A percentile compares a stretch with the other conserved stretches of the same genome.
Evolutionary conservation across 164 flowering plant species (phyloP).

Genomic region (Piper betle): DNA sequence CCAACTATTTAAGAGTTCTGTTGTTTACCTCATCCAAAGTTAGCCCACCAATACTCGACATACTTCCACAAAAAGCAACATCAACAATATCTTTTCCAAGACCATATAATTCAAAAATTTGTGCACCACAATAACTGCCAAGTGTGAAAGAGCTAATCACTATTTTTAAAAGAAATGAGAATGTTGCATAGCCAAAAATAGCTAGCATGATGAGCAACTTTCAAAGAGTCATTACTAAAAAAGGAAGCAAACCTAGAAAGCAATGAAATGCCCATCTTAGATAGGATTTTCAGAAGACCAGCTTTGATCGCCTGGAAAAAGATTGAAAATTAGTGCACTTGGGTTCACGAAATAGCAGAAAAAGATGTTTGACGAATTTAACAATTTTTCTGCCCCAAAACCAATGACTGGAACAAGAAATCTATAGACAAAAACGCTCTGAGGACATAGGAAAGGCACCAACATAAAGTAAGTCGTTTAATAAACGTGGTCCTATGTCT

Average conservation of each 20-base stretch:
- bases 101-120: conserved; percentile 97
- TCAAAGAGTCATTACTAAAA: not conserved
- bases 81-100: conserved; percentile 83
- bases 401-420: not conserved
- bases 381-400: too few species aligned
- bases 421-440: too few species aligned
- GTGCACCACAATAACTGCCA: conserved; percentile 94
- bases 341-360: not conserved
- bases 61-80: conserved; percentile 85
- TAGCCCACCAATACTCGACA: conserved; percentile 79
- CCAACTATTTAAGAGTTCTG: not conserved
- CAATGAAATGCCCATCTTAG: conserved; percentile 98
- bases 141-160: conserved; percentile 6
- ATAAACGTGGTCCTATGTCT: not conserved
- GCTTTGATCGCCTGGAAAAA: conserved; percentile 69
- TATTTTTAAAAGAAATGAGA: not conserved
- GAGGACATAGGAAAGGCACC: not conserved
- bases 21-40: conserved; percentile 78
- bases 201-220: not conserved
- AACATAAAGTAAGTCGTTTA: not conserved
- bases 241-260: conserved; percentile 63
- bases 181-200: not conserved
- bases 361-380: not conserved
- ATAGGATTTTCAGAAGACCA: conserved; percentile 93
- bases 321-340: conserved; percentile 2